Evolutionary conservation across 2,329 filamentous ascomycete species (phyloP), one percentile per base, ranked within the genome.

Genomic region (Bipolaris gigantea): DNA sequence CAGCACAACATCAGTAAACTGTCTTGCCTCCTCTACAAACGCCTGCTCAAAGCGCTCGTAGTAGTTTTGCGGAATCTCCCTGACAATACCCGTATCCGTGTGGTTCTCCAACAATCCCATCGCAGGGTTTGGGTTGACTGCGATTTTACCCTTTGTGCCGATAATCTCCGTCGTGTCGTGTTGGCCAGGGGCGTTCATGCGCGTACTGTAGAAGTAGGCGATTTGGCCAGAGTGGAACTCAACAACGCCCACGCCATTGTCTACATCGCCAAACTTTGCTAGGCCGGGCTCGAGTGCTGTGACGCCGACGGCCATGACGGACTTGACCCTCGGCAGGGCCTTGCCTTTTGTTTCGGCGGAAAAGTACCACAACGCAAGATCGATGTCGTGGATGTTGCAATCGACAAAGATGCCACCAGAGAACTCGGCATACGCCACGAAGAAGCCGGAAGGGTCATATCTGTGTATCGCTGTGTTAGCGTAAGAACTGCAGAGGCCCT

Each of bases 371-470:
- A 87, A 75, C 0, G 83, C 78, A 2, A 88, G 79, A 57, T 87
- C 85, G 61, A 89, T 89, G 63, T 89, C 87, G 75, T 89, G 87
- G 65, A 89, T 84, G 47, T 83, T 84, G 75, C 84, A 87, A 76
- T 89, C 87, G 53, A 89, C 86, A 62, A 89, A 89, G 67, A 89
- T 87, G 19, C 86, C 86, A 32, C 87, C 86, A 1, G 78, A 82
- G 73, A 83, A 85, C 62, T 85, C 77, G 11, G 86, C 84, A 72
- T 89, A 89, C 19, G 80, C 77, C 50, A 89, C 85, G 69, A 88
- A 89, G 78, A 88, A 89, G 41, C 85, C 85, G 0, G 79, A 79
- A 0, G 85, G 83, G 55, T 88, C 84, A 52, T 83, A 79, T 39
- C 47, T 54, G 43, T 15, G 11, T 9, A 8, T 13, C 3, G n/a